phyloP scores from a whole-genome alignment of 1,284 basidiomycete genomes.

The Ustilago xerochloae region DNA sequence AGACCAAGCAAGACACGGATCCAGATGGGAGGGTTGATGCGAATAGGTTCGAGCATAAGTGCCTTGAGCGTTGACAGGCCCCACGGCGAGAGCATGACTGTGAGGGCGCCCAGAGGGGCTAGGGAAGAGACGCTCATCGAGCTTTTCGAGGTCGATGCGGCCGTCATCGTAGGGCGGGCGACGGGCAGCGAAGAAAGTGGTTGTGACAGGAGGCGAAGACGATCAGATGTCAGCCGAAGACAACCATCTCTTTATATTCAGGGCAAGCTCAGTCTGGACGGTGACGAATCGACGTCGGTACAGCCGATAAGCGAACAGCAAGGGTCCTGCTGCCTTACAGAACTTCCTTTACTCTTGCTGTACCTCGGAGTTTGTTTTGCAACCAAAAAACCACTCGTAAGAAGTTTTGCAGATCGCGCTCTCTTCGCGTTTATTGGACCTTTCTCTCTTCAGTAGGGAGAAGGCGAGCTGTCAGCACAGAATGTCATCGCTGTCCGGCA shows the following conservation, averaged over 20 bases:
- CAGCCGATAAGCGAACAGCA: too few species aligned
- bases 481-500: background rate
- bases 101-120: slow-evolving; percentile 13
- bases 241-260: too few species aligned
- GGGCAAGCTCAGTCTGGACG: too few species aligned
- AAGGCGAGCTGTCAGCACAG: too few species aligned
- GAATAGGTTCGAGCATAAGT: slow-evolving; percentile 23
- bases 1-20: slow-evolving; percentile 33
- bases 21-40: slow-evolving; percentile 44
- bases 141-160: slow-evolving; percentile 1
- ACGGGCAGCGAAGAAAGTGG: background rate
- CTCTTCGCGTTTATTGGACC: background rate
- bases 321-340: too few species aligned
- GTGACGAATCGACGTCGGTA: too few species aligned
- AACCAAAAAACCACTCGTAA: background rate
- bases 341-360: background rate
- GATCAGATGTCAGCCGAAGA: background rate
- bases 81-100: slow-evolving; percentile 21
- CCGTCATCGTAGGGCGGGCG: slow-evolving; percentile 5
- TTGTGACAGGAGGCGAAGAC: too few species aligned
- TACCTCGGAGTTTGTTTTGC: background rate
- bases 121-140: slow-evolving; percentile 5
- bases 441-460: background rate
- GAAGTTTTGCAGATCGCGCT: background rate
- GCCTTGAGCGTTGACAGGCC: slow-evolving; percentile 16